Conservation (phyloP, 1,139 yeast genomes). For the Protomyces lactucae-debilis region DNA sequence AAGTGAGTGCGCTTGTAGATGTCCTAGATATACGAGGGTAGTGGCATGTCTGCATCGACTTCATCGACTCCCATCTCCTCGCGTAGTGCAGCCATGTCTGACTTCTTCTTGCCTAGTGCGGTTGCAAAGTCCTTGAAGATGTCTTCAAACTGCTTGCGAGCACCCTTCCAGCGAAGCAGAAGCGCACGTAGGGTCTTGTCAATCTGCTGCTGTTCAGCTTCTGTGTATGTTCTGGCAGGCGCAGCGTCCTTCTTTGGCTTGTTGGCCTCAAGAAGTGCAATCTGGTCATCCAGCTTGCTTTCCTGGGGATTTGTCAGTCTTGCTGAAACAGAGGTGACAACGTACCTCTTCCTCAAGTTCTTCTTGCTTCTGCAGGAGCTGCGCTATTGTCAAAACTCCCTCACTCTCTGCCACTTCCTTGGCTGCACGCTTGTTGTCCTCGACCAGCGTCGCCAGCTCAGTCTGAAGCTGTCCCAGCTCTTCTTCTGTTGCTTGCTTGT, state of each 20-base stretch:
- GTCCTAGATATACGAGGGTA: background rate
- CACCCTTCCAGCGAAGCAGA: background rate
- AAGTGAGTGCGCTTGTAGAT: background rate
- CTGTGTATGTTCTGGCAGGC: background rate
- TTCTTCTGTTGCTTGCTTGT: background rate
- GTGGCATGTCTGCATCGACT: constrained; percentile 11
- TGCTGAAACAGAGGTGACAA: background rate
- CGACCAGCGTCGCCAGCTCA: background rate
- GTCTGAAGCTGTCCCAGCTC: background rate
- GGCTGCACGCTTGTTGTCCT: background rate
- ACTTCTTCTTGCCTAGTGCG: constrained; percentile 5
- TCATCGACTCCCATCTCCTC: constrained; percentile 24
- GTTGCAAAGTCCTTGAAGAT: constrained; percentile 7
- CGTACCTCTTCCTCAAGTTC: background rate
- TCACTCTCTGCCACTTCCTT: background rate
- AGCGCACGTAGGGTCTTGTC: background rate
- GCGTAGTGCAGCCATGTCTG: constrained; percentile 7
- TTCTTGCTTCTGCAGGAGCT: background rate
- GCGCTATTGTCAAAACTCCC: background rate
- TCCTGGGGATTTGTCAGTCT: constrained; percentile 11
- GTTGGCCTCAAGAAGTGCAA: background rate
- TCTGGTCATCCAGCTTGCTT: background rate
- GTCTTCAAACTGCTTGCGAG: constrained; percentile 6
- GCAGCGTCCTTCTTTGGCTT: background rate
- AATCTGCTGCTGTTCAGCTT: constrained; percentile 3